A percentile compares a stretch with the other conserved stretches of the same genome.
Evolutionary conservation across 208 protist species (phyloP).

Genomic region (Kentomonas sorsogonicus): DNA sequence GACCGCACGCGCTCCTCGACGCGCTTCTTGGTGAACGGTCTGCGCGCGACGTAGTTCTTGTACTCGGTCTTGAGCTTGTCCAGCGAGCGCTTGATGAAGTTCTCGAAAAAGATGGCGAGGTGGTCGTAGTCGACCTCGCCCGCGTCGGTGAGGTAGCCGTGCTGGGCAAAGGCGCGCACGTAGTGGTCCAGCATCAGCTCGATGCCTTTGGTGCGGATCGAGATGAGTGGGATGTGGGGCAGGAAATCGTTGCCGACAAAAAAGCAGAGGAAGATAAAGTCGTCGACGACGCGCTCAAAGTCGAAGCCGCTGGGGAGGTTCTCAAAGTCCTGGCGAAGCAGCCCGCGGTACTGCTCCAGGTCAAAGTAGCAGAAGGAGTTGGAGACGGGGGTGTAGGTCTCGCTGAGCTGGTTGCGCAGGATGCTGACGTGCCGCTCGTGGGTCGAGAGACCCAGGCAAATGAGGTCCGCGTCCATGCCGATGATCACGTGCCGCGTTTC

Average conservation of each 20-base stretch:
- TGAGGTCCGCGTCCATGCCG: constrained; percentile 99
- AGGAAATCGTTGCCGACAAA: constrained; percentile 99
- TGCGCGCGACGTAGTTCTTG: too few relatives aligned
- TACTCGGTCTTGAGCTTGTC: constrained; percentile 60
- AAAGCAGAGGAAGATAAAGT: constrained; percentile 99
- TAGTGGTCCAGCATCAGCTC: constrained; percentile 92
- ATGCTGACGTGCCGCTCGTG: constrained; percentile 98
- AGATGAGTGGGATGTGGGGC: constrained; percentile 96
- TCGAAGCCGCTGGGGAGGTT: constrained; percentile 73
- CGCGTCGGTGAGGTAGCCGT: constrained; percentile 79
- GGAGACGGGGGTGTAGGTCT: constrained; percentile 74
- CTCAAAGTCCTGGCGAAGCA: constrained; percentile 76
- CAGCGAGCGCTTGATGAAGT: constrained; percentile 51
- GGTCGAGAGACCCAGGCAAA: constrained; percentile 97
- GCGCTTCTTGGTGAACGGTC: constrained; percentile 51
- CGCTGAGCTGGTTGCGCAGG: constrained; percentile 95
- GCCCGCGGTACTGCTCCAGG: constrained; percentile 62
- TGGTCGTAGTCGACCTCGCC: constrained; percentile 77
- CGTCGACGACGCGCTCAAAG: constrained; percentile 97
- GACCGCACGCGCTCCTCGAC: constrained; percentile 76
- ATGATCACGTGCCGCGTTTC: constrained; percentile 97
- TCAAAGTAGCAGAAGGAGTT: constrained; percentile 88
- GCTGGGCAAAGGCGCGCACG: constrained; percentile 52
- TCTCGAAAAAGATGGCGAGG: constrained; percentile 55
- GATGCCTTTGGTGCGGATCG: constrained; percentile 96